A percentile compares a stretch with the other conserved stretches of the same genome.
These are phyloP conservation scores for Malus hybrid DNA, from an alignment of 331 rosid species.

Conservation along the genomic window DNA sequence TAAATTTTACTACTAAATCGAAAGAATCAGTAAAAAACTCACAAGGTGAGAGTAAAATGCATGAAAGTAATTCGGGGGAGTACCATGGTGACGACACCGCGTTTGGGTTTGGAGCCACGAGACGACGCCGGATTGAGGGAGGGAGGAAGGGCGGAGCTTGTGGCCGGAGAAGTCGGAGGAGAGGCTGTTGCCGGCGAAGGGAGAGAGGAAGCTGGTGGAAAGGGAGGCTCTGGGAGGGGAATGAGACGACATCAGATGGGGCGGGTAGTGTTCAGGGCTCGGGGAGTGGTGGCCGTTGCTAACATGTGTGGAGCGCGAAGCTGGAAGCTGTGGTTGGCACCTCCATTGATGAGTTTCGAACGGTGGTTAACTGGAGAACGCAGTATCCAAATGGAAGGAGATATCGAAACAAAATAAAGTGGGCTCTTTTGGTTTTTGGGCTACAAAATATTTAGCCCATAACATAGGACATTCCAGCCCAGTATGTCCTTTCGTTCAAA, in stretches of 20 bases:
- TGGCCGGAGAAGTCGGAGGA: slow-evolving; percentile 45
- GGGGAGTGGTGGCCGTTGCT: slow-evolving; percentile 22
- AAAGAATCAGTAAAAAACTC: background rate
- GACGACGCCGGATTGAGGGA: slow-evolving; percentile 50
- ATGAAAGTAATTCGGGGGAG: background rate
- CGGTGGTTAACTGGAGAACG: background rate
- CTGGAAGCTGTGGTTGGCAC: slow-evolving; percentile 53
- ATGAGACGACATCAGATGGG: slow-evolving; percentile 13
- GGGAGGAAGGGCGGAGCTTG: slow-evolving; percentile 39
- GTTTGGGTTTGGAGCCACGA: slow-evolving; percentile 39
- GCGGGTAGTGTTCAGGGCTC: slow-evolving; percentile 14
- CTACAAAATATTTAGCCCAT: background rate
- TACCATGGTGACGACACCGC: slow-evolving; percentile 86
- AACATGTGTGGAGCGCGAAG: slow-evolving; percentile 40
- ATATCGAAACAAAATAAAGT: background rate
- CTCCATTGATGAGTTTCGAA: slow-evolving; percentile 42
- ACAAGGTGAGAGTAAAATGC: background rate
- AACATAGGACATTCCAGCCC: background rate
- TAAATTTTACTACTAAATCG: background rate
- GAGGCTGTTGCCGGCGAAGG: slow-evolving; percentile 38
- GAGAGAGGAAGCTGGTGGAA: slow-evolving; percentile 42
- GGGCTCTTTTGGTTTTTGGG: background rate
- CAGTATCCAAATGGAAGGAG: background rate
- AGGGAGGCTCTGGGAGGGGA: slow-evolving; percentile 31
- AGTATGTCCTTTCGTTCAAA: background rate